Evolutionary conservation across 2,329 filamentous ascomycete genomes (phyloP).

Genomic region (Fusarium armeniacum): DNA sequence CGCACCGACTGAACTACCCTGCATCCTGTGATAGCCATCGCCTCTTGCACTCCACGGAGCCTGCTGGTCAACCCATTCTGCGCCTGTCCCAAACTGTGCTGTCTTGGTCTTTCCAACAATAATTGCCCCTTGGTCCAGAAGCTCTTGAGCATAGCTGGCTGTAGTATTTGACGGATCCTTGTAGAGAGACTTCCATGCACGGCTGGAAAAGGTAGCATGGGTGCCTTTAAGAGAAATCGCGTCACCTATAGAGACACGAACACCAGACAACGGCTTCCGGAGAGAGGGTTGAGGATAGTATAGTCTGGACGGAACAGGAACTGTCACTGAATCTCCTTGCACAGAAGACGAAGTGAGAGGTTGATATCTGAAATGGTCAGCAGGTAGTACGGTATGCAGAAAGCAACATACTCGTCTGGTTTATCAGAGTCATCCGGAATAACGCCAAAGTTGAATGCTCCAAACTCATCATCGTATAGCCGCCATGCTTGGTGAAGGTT

Average conservation of each 20-base stretch:
- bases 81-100: constrained; percentile 60
- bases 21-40: constrained; percentile 60
- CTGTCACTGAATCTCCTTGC: constrained; percentile 47
- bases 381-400: not conserved
- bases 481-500: constrained; percentile 60
- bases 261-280: constrained; percentile 55
- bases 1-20: constrained; percentile 57
- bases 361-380: constrained; percentile 51
- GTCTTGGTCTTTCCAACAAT: constrained; percentile 68
- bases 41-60: constrained; percentile 63
- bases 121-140: constrained; percentile 72
- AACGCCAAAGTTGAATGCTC: constrained; percentile 57
- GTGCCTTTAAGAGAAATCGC: constrained; percentile 61
- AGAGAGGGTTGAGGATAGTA: constrained; percentile 51
- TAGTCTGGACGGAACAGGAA: constrained; percentile 58
- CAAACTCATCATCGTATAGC: constrained; percentile 57
- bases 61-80: constrained; percentile 59
- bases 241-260: constrained; percentile 56
- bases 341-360: constrained; percentile 49
- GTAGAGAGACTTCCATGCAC: constrained; percentile 69
- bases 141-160: constrained; percentile 64
- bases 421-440: constrained; percentile 53
- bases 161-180: constrained; percentile 59
- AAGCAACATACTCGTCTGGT: constrained; percentile 45
- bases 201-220: constrained; percentile 68